Evolutionary conservation across 495 filamentous ascomycete genomes (phyloP), one percentile per base, ranked within the genome.

Genomic region (Neurospora pannonica): DNA sequence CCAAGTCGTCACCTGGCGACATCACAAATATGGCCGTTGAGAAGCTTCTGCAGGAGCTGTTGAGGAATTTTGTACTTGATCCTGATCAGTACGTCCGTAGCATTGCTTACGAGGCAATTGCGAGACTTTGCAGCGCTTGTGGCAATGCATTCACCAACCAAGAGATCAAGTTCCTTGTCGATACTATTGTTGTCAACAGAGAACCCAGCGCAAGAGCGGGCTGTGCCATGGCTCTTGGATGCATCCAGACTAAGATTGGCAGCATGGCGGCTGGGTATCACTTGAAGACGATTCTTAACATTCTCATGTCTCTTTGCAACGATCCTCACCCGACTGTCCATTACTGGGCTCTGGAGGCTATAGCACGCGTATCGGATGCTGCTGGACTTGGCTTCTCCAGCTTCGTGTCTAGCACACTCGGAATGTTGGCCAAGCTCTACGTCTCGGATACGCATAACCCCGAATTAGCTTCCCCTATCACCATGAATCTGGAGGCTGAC

Each of bases 181-280:
- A 98, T 72, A 96, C 91, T 8, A 97, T 99, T 76, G 94, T 99
- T 13, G 88, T 90, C 42, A 98, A 98, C 78, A 86, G 95, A 38
- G 96, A 99, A 74, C 96, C 96, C 6, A 95, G 93, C 78, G 93
- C 93, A 15, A 91, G 96, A 78, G 94, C 96, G 48, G 96, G 96
- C 37, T 99, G 94, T 80, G 97, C 97, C 24, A 91, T 96, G 84
- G 94, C 96, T 40, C 84, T 99, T 73, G 96, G 95, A 17, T 93
- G 91, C 75, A 98, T 98, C 62, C 96, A 98, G 81, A 90, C 94
- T 3, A 93, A 97, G 80, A 92, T 98, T 38, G 96, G 96, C 72
- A 96, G 96, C 76, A 98, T 99, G 95, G 97, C 97, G 73, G 96
- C 96, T 71, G 94, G 94, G n/a, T 92, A 94, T 77, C 96, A 99